A percentile compares a stretch with the other conserved stretches of the same genome.
Conservation (phyloP, 2,329 filamentous ascomycete species). For the Malbranchea zuffiana region DNA sequence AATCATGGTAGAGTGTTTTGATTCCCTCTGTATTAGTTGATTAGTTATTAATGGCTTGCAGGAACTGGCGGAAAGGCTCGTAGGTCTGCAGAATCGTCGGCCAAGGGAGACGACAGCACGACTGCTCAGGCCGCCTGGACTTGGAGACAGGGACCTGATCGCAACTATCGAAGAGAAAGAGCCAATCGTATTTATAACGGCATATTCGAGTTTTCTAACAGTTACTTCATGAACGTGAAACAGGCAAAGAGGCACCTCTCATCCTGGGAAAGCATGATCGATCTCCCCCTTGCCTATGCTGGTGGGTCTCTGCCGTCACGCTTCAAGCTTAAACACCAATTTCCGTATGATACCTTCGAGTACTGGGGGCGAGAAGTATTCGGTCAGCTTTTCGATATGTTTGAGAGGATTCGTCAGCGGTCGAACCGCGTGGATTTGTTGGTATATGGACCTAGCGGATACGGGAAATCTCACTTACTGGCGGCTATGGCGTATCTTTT, state of each 20-base stretch:
- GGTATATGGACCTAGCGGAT: constrained; percentile 3
- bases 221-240: background rate
- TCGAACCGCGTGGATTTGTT: background rate
- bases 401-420: too few relatives aligned
- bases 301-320: background rate
- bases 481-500: constrained; percentile 1
- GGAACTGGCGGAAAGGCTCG: too few relatives aligned
- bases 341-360: background rate
- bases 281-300: constrained; percentile 1
- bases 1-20: too few relatives aligned
- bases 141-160: too few relatives aligned
- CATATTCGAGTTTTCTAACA: background rate
- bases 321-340: background rate
- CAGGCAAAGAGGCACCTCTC: background rate
- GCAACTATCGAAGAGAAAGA: background rate
- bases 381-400: background rate
- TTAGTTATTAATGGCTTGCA: too few relatives aligned
- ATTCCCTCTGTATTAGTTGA: too few relatives aligned
- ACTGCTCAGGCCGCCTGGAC: too few relatives aligned
- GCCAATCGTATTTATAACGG: background rate
- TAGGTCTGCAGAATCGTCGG: too few relatives aligned
- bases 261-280: background rate
- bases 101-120: too few relatives aligned
- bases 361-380: constrained; percentile 5
- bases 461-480: constrained; percentile 6